A percentile compares a stretch with the other conserved stretches of the same genome.
Evolutionary conservation across 2,329 filamentous ascomycete genomes (phyloP).

Genomic region (Corinectria fuckeliana): DNA sequence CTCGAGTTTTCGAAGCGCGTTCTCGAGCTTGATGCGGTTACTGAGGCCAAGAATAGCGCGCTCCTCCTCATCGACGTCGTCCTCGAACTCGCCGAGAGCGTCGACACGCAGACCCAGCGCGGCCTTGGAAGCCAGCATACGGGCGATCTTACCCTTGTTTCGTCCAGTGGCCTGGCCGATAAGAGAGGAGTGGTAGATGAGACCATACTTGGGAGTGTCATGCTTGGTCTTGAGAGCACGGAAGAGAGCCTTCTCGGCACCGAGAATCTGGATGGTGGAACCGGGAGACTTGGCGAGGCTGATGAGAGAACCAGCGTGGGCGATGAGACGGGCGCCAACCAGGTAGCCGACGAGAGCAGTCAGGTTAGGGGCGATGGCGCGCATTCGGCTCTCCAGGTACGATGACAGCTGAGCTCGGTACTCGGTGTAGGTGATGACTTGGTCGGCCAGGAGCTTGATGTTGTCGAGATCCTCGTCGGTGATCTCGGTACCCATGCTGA

Average conservation of each 20-base stretch:
- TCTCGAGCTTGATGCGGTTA: slow-evolving; percentile 76
- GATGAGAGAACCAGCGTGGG: slow-evolving; percentile 92
- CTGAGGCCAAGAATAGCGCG: slow-evolving; percentile 80
- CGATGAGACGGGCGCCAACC: slow-evolving; percentile 92
- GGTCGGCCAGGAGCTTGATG: slow-evolving; percentile 88
- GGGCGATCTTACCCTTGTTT: slow-evolving; percentile 99
- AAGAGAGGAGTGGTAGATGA: slow-evolving; percentile 90
- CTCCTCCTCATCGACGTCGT: slow-evolving; percentile 85
- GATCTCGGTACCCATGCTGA: slow-evolving; percentile 98
- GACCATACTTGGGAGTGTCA: slow-evolving; percentile 97
- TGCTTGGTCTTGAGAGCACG: slow-evolving; percentile 98
- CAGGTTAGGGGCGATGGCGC: slow-evolving; percentile 94
- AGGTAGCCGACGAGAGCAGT: slow-evolving; percentile 92
- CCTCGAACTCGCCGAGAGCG: slow-evolving; percentile 65
- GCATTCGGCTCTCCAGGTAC: slow-evolving; percentile 93
- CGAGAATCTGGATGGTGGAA: slow-evolving; percentile 96
- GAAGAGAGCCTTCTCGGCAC: slow-evolving; percentile 98
- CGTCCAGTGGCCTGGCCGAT: slow-evolving; percentile 96
- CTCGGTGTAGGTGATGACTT: slow-evolving; percentile 90
- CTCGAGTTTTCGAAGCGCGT: slow-evolving; percentile 78
- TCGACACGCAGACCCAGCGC: slow-evolving; percentile 93
- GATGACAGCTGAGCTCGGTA: slow-evolving; percentile 87
- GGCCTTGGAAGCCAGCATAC: slow-evolving; percentile 93
- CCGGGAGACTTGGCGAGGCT: slow-evolving; percentile 94
- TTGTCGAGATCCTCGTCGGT: slow-evolving; percentile 90